Evolutionary conservation across 2,329 filamentous ascomycete genomes (phyloP), one percentile per base, ranked within the genome.

Genomic region (Trichoderma cornu-damae): DNA sequence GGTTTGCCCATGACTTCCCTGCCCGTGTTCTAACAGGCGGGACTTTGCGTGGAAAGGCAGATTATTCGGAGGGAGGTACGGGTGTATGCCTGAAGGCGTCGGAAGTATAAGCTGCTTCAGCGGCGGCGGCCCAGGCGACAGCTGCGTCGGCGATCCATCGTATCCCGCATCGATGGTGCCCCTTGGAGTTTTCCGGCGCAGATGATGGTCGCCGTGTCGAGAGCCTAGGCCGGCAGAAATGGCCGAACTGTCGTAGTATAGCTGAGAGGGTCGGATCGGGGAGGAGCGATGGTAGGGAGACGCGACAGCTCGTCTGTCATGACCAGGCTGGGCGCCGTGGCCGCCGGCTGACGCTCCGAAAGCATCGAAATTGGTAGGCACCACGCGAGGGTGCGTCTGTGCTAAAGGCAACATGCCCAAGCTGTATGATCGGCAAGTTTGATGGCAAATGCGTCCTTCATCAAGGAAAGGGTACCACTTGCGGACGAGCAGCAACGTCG

Each of bases 131-230:
- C 88, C 88, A 34, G 86, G 83, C 8, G 81, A 84, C 65, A 87
- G 83, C 67, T 90, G 87, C 20, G 86, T 79, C 1, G 86, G 85
- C 4, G 89, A 89, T 30, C 89, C 90, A 78, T 97, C 92, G 67
- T 96, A 96, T 9, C 90, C 91, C 54, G 89, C 90, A 62, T 93
- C 87, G 60, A 97, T 81, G 35, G 91, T 96, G n/a, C 93, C 94
- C 67, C 87, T 93, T 4, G 93, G 94, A 7, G 93, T 97, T 72
- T 97, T 97, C 63, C 93, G 84, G 63, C 93, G 85, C 57, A 96
- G 78, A 65, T 90, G 88, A 70, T 96, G 86, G 70, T 96, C 90
- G 54, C 72, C 69, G 56, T 72, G 70, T 60, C 64, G 60, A 37
- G 66, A 58, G 62, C 68, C 65, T 60, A 60, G 44, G 47, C 58